Base-by-base conservation (phyloP, 495 filamentous ascomycete genomes). In the Bacidia rubella region DNA sequence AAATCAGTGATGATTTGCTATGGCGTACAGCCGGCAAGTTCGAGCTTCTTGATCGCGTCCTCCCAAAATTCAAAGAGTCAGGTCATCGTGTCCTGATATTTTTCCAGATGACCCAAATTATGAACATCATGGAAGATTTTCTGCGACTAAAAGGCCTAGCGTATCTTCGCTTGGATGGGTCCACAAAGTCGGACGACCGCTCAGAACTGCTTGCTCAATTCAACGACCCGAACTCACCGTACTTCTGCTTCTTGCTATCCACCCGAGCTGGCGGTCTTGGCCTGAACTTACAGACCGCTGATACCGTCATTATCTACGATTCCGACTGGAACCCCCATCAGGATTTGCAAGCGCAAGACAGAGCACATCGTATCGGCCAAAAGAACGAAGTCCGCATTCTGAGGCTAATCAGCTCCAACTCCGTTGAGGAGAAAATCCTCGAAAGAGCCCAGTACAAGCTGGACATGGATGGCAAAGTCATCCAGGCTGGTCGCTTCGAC, bases 51-150 rank as follows among this genome's bases (percentile, higher is more conserved):
- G 93, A 98, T 66, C 75, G 92, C 26, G 74, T 98, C 48, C 66
- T 98, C 40, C 92, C 92, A 10, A 98, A 98, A 65, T 96, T 97
- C 70, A 79, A 83, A 55, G 76, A 72, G 0, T 85, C 87, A 2
- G 85, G 86, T 32, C 92, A 98, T 76, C 83, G 93, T 60, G 88
- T 96, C 47, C 66, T 98, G 63, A 97, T 98, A 83, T 98, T 98
- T 77, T 98, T 98, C 77, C 92, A 98, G 67, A 98, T 98, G 92
- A 98, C 92, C 1, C 87, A 94, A 39, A 98, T 98, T 62, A 98
- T 98, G 92, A 95, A 98, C 66, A 98, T 98, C 65, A 97, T 98
- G 93, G 92, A 98, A 60, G 92, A 98, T 67, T 98, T 92, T 68
- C 72, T 98, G 49, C 85, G 92, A 3, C 80, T 85, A 53, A 78